Conservation (phyloP, 2,329 filamentous ascomycete genomes). For the Talaromyces pinophilus region DNA sequence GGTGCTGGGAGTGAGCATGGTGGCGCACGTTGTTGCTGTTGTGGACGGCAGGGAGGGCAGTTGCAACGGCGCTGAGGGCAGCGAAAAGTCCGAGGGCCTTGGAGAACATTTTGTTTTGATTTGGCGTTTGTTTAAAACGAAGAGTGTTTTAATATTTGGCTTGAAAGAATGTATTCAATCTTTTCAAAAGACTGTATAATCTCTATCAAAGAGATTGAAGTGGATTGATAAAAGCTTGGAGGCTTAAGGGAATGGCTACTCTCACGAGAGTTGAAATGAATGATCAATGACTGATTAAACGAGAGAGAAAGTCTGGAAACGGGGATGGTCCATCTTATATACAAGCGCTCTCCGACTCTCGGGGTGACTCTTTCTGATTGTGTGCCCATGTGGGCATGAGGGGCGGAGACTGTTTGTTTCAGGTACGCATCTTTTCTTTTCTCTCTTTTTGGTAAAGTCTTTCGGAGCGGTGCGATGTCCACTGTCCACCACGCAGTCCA, state of each 20-base stretch:
- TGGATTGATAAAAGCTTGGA: background rate
- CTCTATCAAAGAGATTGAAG: conserved; percentile 22
- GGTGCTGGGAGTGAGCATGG: conserved; percentile 17
- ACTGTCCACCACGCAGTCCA: background rate
- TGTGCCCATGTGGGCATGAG: conserved; percentile 7
- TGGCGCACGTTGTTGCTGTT: conserved; percentile 12
- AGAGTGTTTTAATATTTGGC: conserved; percentile 17
- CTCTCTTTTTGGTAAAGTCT: background rate
- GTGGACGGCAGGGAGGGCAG: conserved; percentile 31
- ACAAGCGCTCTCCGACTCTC: background rate
- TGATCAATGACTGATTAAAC: conserved; percentile 5
- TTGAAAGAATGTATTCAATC: conserved; percentile 19
- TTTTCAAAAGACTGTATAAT: conserved; percentile 23
- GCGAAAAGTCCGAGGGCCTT: conserved; percentile 38
- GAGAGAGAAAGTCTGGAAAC: background rate
- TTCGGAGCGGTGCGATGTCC: conserved; percentile 4
- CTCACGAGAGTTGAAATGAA: conserved; percentile 17
- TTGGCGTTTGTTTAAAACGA: conserved; percentile 11
- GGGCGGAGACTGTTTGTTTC: conserved; percentile 11
- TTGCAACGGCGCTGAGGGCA: conserved; percentile 35
- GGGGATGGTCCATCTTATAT: conserved; percentile 13
- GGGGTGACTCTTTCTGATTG: background rate
- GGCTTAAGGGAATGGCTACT: conserved; percentile 22
- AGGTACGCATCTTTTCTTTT: background rate
- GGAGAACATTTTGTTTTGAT: conserved; percentile 40